phyloP scores from a whole-genome alignment of 768 basidiomycete genomes.

The Mrakia frigida region DNA sequence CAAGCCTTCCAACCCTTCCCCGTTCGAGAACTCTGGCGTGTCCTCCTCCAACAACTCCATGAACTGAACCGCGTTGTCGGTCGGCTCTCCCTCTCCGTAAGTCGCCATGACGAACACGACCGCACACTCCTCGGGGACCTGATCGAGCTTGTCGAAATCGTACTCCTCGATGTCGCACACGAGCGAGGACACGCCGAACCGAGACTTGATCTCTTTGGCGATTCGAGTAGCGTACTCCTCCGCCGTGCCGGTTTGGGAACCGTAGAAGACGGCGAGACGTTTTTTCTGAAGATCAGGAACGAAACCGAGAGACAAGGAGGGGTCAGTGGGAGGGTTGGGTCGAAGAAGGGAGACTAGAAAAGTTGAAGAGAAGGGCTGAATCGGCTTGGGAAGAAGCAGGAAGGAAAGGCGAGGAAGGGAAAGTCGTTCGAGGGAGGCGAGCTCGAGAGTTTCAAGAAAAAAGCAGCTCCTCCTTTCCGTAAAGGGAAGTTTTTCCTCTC shows the following conservation, averaged over 20 bases:
- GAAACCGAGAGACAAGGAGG: too few species aligned
- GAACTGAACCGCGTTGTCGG: conserved; percentile 91
- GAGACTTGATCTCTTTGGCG: conserved; percentile 94
- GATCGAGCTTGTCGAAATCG: conserved; percentile 93
- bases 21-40: conserved; percentile 75
- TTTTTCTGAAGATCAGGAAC: conserved; percentile 64
- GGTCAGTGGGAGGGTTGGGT: not conserved
- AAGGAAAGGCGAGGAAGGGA: not conserved
- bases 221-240: conserved; percentile 95
- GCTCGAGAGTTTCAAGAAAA: not conserved
- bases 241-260: conserved; percentile 96
- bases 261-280: conserved; percentile 93
- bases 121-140: conserved; percentile 76
- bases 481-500: not conserved
- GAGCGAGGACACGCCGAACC: conserved; percentile 89
- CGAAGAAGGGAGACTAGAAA: not conserved
- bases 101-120: conserved; percentile 96
- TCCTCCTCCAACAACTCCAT: conserved; percentile 87
- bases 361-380: not conserved
- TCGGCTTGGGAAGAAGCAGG: not conserved
- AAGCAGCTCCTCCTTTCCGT: not conserved
- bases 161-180: conserved; percentile 99
- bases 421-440: not conserved
- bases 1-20: conserved; percentile 61
- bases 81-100: conserved; percentile 98